Conservation (phyloP, 768 basidiomycete genomes). For the Pleurotus sapidus region DNA sequence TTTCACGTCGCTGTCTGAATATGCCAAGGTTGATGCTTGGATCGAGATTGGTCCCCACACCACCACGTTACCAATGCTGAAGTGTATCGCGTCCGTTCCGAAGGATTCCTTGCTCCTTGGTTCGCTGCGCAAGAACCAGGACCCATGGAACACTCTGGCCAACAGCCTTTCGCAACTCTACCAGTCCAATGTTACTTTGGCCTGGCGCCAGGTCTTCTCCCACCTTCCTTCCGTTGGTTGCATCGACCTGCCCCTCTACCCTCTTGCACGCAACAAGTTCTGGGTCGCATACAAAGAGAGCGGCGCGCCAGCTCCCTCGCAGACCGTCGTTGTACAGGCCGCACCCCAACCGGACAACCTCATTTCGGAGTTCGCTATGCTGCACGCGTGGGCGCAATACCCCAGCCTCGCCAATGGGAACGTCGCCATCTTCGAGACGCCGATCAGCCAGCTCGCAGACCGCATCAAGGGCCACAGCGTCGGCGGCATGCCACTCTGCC, state of each 20-base stretch:
- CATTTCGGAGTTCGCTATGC: constrained; percentile 28
- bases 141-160: constrained; percentile 43
- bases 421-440: constrained; percentile 51
- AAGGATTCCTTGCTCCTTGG: constrained; percentile 36
- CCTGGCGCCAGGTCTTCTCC: constrained; percentile 55
- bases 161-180: constrained; percentile 49
- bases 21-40: constrained; percentile 41
- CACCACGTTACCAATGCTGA: constrained; percentile 55
- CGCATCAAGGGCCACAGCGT: constrained; percentile 60
- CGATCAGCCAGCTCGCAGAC: constrained; percentile 37
- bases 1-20: constrained; percentile 25
- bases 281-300: constrained; percentile 50
- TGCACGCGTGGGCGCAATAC: constrained; percentile 39
- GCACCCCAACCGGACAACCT: background rate
- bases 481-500: constrained; percentile 52
- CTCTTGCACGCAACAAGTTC: constrained; percentile 52
- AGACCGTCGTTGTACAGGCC: background rate
- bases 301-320: background rate
- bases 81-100: constrained; percentile 31
- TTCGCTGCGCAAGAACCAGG: constrained; percentile 45
- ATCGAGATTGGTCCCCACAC: constrained; percentile 70
- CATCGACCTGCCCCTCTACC: constrained; percentile 61
- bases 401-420: constrained; percentile 32
- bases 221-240: constrained; percentile 39
- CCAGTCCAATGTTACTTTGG: constrained; percentile 31